Base-by-base conservation (phyloP, 257 asterid genomes). In the Sherardia arvensis region DNA sequence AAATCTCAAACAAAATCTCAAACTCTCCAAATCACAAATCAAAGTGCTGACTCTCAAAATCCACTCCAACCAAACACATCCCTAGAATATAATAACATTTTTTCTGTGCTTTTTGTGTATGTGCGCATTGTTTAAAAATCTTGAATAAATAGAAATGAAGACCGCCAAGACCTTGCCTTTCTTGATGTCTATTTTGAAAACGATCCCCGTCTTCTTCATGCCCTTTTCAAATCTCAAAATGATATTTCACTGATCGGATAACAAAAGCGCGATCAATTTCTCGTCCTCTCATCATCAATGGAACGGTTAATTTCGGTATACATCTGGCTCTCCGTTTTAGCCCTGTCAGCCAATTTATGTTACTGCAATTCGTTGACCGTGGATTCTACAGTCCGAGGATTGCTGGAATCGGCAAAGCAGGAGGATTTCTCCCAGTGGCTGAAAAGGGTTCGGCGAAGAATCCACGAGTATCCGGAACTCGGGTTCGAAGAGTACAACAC, bases 391-490 rank as follows among this genome's bases (percentile, higher is more conserved):
- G 53, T 69, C 25, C 79, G 77, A 20, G 80, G 74, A 63, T 75
- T 91, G 14, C 53, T 91, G 76, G 80, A 84, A 70, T 81, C 92
- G 68, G 94, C 95, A 33, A 80, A 74, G 65, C 85, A 77, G 3
- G 56, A 74, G 14, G 78, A 77, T 58, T 88, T 91, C 72, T 71
- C 69, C 7, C 76, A 67, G 43, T 91, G 98, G 98, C 72, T 91
- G 74, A 88, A 66, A 83, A 68, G 76, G 53, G 75, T 86, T 10
- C 79, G 98, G 10, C 67, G 98, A 79, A 80, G 76, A 77, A 74
- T 91, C 72, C 98, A 91, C 56, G 86, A 81, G 80, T 74, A 83
- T 66, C 98, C 98, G 5, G 98, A 91, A 65, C 66, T 88, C 59
- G 81, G 81, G 14, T 91, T 91, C 33, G 76, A 91, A 57, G 98